A percentile compares a stretch with the other conserved stretches of the same genome.
phyloP scores from a whole-genome alignment of 768 basidiomycete species.

The Boletus eberwhitei region DNA sequence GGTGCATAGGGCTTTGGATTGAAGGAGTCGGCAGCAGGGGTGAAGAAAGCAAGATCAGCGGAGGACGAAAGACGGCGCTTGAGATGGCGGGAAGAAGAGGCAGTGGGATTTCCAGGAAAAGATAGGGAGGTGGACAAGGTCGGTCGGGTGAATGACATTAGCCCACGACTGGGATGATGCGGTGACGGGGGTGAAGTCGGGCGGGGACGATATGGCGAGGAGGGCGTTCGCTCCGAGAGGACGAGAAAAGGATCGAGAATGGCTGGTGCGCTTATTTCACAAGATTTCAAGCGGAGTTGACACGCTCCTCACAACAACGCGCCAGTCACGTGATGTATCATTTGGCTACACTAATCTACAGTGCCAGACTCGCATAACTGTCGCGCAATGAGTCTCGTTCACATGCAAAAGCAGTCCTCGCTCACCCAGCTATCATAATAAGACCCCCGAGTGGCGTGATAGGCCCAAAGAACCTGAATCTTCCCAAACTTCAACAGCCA shows the following conservation, averaged over 20 bases:
- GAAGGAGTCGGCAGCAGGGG: slow-evolving; percentile 60
- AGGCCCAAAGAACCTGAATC: slow-evolving; percentile 54
- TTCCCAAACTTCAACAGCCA: slow-evolving; percentile 18
- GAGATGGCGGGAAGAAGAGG: slow-evolving; percentile 31
- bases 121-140: slow-evolving; percentile 19
- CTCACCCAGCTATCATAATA: slow-evolving; percentile 68
- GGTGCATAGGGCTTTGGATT: slow-evolving; percentile 64
- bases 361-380: slow-evolving; percentile 53
- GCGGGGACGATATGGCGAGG: not conserved
- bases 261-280: slow-evolving; percentile 23
- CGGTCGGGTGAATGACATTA: slow-evolving; percentile 21
- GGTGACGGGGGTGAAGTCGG: not conserved
- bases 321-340: slow-evolving; percentile 38
- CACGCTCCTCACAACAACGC: slow-evolving; percentile 37
- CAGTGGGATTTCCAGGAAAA: slow-evolving; percentile 21
- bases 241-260: slow-evolving; percentile 15
- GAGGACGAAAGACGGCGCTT: slow-evolving; percentile 50
- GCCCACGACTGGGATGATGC: not conserved
- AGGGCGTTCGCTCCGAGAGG: slow-evolving; percentile 5
- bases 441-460: slow-evolving; percentile 65
- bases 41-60: slow-evolving; percentile 58
- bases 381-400: slow-evolving; percentile 5
- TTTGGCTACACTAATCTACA: slow-evolving; percentile 32
- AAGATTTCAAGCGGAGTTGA: slow-evolving; percentile 43
- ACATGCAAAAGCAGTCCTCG: not conserved